These are phyloP conservation scores for Ophiocordyceps camponoti-rufipedis DNA, from an alignment of 2,329 filamentous ascomycete species.

Conservation along the genomic window DNA sequence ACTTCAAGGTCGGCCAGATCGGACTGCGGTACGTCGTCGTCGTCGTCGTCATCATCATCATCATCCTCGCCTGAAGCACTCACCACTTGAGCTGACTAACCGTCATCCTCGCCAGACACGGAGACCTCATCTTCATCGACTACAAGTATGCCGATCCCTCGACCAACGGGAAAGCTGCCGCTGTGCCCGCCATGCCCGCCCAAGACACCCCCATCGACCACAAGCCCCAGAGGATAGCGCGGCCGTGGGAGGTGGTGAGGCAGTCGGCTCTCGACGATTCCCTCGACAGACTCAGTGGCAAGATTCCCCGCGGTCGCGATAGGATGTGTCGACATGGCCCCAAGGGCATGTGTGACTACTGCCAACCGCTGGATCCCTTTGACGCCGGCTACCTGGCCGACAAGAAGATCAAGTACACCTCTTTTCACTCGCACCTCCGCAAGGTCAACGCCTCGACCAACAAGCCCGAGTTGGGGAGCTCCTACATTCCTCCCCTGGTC, in stretches of 20 bases:
- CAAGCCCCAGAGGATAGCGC: slow-evolving; percentile 39
- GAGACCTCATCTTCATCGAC: slow-evolving; percentile 75
- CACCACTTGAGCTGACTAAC: slow-evolving; percentile 5
- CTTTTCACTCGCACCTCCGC: slow-evolving; percentile 83
- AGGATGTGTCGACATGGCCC: slow-evolving; percentile 92
- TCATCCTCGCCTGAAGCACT: too few species aligned
- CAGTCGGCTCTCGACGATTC: slow-evolving; percentile 78
- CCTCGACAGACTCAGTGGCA: slow-evolving; percentile 76
- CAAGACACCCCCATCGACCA: slow-evolving; percentile 50
- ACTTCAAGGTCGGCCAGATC: slow-evolving; percentile 37
- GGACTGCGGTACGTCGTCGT: slow-evolving; percentile 32
- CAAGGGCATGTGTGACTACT: slow-evolving; percentile 99
- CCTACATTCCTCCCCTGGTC: slow-evolving; percentile 85
- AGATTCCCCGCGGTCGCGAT: slow-evolving; percentile 61
- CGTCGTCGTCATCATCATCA: neutral
- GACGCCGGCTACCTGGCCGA: slow-evolving; percentile 75
- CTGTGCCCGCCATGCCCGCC: slow-evolving; percentile 50
- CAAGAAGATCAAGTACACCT: slow-evolving; percentile 97
- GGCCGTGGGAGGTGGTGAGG: slow-evolving; percentile 67
- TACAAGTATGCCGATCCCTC: slow-evolving; percentile 43
- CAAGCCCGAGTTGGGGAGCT: slow-evolving; percentile 81
- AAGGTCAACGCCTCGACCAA: slow-evolving; percentile 96
- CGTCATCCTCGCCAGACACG: slow-evolving; percentile 40
- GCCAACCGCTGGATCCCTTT: slow-evolving; percentile 92
- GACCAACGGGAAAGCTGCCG: slow-evolving; percentile 30